Evolutionary conservation across 371 early-diverging fungal species (phyloP).

Genomic region (Haplosporangium sp.): DNA sequence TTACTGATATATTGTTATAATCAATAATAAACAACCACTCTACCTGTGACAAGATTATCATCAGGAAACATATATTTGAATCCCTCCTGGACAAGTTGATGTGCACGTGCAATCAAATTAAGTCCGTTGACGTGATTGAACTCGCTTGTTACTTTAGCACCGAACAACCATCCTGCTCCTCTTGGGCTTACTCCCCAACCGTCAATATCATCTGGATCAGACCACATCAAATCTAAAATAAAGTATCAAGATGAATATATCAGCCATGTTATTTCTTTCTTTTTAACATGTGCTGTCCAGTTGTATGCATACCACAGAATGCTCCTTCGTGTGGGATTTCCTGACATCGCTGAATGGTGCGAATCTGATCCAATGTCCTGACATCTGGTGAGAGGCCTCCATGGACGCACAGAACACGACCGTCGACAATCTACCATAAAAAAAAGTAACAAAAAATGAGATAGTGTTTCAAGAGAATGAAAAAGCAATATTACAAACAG

Average conservation of each 20-base stretch:
- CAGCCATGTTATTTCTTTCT: no score
- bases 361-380: conserved; percentile 97
- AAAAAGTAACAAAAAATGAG: no score
- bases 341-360: conserved; percentile 96
- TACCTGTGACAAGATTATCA: conserved; percentile 92
- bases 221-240: conserved; percentile 93
- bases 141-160: conserved; percentile 95
- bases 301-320: conserved; percentile 83
- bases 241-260: no score
- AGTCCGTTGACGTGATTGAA: conserved; percentile 98
- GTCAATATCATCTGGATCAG: conserved; percentile 98
- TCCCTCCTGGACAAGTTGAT: conserved; percentile 97
- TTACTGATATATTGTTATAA: background rate
- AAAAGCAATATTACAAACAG: background rate
- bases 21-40: background rate
- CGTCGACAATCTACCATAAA: conserved; percentile 80
- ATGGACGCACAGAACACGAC: conserved; percentile 97
- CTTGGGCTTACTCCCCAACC: conserved; percentile 98
- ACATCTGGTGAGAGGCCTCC: conserved; percentile 99
- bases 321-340: conserved; percentile 99
- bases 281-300: no score
- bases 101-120: conserved; percentile 94
- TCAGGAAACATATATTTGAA: conserved; percentile 98
- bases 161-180: conserved; percentile 99
- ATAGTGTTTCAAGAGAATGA: background rate